Evolutionary conservation across 768 basidiomycete species (phyloP).

Genomic region (Heimioporus sp.): DNA sequence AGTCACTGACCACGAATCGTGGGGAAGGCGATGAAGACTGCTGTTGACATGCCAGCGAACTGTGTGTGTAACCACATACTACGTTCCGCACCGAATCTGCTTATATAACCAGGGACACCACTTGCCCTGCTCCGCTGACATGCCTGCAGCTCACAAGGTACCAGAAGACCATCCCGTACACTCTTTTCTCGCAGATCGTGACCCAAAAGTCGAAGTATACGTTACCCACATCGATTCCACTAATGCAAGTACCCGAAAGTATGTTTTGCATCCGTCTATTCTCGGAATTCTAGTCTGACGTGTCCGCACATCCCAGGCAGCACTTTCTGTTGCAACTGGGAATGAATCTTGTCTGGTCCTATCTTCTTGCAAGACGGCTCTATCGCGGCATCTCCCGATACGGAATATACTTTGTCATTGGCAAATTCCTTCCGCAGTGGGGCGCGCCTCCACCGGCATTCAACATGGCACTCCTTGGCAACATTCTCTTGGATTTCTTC

Average conservation of each 20-base stretch:
- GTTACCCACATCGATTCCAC: conserved; percentile 28
- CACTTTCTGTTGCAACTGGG: conserved; percentile 27
- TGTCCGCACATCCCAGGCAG: conserved; percentile 10
- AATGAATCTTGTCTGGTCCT: conserved; percentile 25
- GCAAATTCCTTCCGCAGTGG: conserved; percentile 17
- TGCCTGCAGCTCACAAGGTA: conserved; percentile 25
- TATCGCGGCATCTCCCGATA: conserved; percentile 26
- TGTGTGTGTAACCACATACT: too few species aligned
- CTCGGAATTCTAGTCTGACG: conserved; percentile 4
- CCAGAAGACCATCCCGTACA: conserved; percentile 26
- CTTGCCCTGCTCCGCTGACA: conserved; percentile 10
- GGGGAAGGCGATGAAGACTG: too few species aligned
- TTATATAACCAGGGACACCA: conserved; percentile 18
- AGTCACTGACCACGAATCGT: too few species aligned
- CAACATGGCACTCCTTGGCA: conserved; percentile 20
- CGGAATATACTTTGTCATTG: conserved; percentile 25
- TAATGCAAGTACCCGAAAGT: conserved; percentile 22
- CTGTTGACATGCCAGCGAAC: too few species aligned
- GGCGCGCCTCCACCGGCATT: conserved; percentile 14
- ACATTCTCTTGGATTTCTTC: conserved; percentile 24
- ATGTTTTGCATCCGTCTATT: conserved; percentile 1
- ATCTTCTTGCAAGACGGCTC: conserved; percentile 22
- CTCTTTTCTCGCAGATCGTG: conserved; percentile 17
- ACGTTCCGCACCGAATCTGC: not conserved
- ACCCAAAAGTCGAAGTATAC: conserved; percentile 24